A percentile compares a stretch with the other conserved stretches of the same genome.
Evolutionary conservation across 805 yeast species (phyloP).

Genomic region (Yarrowia bubula): DNA sequence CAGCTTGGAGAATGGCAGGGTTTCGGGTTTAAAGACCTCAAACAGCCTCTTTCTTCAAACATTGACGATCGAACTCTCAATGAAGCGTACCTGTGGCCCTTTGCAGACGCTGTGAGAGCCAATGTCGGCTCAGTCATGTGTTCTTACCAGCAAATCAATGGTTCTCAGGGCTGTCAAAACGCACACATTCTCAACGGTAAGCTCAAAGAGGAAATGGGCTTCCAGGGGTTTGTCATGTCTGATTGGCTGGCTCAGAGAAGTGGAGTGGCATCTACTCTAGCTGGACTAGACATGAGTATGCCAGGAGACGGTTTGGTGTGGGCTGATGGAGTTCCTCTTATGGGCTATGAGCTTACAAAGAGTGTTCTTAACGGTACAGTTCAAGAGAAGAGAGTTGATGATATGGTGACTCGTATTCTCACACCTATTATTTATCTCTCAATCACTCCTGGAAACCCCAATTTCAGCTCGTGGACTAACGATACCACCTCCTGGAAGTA

Average conservation of each 20-base stretch:
- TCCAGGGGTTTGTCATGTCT: slow-evolving; percentile 64
- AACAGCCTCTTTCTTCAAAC: slow-evolving; percentile 50
- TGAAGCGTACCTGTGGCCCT: slow-evolving; percentile 64
- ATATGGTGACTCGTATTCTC: slow-evolving; percentile 59
- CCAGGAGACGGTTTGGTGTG: slow-evolving; percentile 46
- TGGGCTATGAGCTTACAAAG: slow-evolving; percentile 57
- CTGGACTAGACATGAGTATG: slow-evolving; percentile 67
- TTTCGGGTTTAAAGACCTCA: slow-evolving; percentile 33
- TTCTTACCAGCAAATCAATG: slow-evolving; percentile 56
- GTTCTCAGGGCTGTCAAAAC: slow-evolving; percentile 59
- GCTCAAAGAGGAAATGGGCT: slow-evolving; percentile 60
- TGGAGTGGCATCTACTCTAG: slow-evolving; percentile 55
- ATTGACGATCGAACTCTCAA: slow-evolving; percentile 62
- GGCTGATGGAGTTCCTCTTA: slow-evolving; percentile 36
- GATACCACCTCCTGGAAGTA: slow-evolving; percentile 45
- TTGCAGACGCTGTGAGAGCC: slow-evolving; percentile 59
- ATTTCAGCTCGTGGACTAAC: slow-evolving; percentile 58
- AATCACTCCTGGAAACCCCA: slow-evolving; percentile 44
- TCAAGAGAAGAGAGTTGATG: slow-evolving; percentile 53
- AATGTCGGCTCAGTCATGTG: slow-evolving; percentile 65
- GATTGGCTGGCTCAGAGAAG: slow-evolving; percentile 67
- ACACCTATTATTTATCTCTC: slow-evolving; percentile 46
- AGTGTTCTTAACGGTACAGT: slow-evolving; percentile 57
- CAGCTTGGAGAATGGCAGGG: slow-evolving; percentile 52
- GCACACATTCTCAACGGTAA: slow-evolving; percentile 53